Evolutionary conservation across 306 rosid genomes (phyloP).

Genomic region (Crotalaria pallida): DNA sequence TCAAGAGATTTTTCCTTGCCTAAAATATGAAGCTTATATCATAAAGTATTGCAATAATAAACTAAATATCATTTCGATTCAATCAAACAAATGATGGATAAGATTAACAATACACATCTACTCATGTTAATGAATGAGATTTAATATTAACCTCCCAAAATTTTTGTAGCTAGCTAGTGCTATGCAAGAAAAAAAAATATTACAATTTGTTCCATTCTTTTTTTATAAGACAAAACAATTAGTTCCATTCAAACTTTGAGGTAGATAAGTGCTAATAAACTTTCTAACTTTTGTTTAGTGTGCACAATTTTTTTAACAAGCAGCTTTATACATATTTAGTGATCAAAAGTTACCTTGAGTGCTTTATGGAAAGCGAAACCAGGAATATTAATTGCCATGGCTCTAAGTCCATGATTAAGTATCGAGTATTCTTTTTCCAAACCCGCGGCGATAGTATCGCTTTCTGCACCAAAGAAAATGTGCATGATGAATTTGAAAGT

Average conservation of each 20-base stretch:
- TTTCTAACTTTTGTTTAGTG: not conserved
- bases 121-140: not conserved
- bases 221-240: too few relatives aligned
- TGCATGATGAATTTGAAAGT: slow-evolving; percentile 79
- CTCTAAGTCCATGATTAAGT: slow-evolving; percentile 77
- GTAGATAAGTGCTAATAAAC: not conserved
- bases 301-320: too few relatives aligned
- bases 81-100: not conserved
- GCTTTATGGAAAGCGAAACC: slow-evolving; percentile 87
- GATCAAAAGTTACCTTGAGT: slow-evolving; percentile 43
- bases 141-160: not conserved
- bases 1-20: slow-evolving; percentile 71
- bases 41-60: not conserved
- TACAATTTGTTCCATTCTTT: too few relatives aligned
- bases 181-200: not conserved
- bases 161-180: not conserved
- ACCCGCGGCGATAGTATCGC: slow-evolving; percentile 54
- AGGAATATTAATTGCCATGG: slow-evolving; percentile 80
- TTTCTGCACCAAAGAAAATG: slow-evolving; percentile 73
- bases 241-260: not conserved
- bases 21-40: slow-evolving; percentile 10
- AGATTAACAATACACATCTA: too few relatives aligned
- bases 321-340: not conserved
- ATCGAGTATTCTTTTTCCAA: slow-evolving; percentile 69
- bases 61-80: not conserved